These are phyloP conservation scores for Arabis hirsuta DNA, from an alignment of 345 rosid genomes.

Conservation along the genomic window DNA sequence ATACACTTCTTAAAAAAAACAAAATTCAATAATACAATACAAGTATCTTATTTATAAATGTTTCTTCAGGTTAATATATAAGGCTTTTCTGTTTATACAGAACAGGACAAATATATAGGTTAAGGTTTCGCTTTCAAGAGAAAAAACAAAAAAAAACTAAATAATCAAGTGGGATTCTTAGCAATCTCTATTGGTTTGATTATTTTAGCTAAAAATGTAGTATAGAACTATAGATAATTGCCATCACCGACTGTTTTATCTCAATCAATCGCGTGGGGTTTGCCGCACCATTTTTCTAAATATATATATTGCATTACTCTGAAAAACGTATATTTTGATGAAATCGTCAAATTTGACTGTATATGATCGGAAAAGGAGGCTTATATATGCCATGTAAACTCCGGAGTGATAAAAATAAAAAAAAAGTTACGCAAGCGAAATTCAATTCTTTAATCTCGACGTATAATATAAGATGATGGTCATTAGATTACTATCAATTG, in stretches of 20 bases:
- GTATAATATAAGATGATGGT: neutral
- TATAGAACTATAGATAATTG: neutral
- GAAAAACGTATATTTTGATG: neutral
- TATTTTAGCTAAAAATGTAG: conserved; percentile 1
- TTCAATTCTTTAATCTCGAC: neutral
- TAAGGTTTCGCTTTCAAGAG: conserved; percentile 25
- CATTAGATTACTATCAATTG: neutral
- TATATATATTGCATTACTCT: neutral
- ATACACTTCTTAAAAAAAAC: too few species aligned
- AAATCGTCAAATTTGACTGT: neutral
- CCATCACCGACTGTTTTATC: neutral
- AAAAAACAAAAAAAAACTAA: neutral
- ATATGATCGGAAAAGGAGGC: neutral
- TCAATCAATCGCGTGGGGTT: neutral
- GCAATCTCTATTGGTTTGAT: neutral
- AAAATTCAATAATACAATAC: too few species aligned
- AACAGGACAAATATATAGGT: conserved; percentile 28
- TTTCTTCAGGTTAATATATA: neutral
- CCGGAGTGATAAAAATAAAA: neutral
- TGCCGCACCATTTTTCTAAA: neutral
- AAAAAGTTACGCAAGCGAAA: neutral
- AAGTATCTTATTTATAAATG: conserved; percentile 1
- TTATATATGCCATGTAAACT: neutral
- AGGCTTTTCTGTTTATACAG: conserved; percentile 11
- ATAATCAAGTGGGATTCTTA: conserved; percentile 10